Evolutionary conservation across 148 eudicot genomes (phyloP).

Genomic region (Gaultheria prostrata): DNA sequence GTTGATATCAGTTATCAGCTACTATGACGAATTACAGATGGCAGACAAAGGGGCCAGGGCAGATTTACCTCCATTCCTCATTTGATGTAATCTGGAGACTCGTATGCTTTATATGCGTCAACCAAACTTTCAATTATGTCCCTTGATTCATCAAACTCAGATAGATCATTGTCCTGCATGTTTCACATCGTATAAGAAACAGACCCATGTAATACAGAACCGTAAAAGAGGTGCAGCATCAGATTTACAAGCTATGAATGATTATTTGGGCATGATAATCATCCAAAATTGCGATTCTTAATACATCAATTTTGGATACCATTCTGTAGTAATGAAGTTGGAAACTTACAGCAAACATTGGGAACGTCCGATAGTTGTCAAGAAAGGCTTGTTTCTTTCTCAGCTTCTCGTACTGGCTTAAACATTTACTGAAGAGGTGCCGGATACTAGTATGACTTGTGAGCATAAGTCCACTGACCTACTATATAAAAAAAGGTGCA

Average conservation of each 20-base stretch:
- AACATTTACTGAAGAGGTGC: slow-evolving; percentile 82
- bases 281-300: background rate
- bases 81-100: slow-evolving; percentile 97
- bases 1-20: background rate
- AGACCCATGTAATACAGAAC: background rate
- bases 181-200: slow-evolving; percentile 14
- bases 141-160: slow-evolving; percentile 97
- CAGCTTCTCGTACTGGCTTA: slow-evolving; percentile 88
- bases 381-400: slow-evolving; percentile 98
- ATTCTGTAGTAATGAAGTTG: slow-evolving; percentile 4
- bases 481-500: slow-evolving; percentile 16
- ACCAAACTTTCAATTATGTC: slow-evolving; percentile 90
- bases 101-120: slow-evolving; percentile 98
- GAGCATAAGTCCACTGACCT: slow-evolving; percentile 98
- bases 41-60: slow-evolving; percentile 12
- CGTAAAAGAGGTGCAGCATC: background rate
- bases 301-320: background rate
- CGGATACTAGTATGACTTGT: slow-evolving; percentile 97
- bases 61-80: slow-evolving; percentile 98
- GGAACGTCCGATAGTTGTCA: slow-evolving; percentile 91
- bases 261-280: background rate
- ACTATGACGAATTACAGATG: background rate
- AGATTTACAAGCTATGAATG: background rate
- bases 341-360: slow-evolving; percentile 92
- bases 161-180: slow-evolving; percentile 95